Conservation (phyloP, 2,329 filamentous ascomycete species). For the Didymella pinodella region DNA sequence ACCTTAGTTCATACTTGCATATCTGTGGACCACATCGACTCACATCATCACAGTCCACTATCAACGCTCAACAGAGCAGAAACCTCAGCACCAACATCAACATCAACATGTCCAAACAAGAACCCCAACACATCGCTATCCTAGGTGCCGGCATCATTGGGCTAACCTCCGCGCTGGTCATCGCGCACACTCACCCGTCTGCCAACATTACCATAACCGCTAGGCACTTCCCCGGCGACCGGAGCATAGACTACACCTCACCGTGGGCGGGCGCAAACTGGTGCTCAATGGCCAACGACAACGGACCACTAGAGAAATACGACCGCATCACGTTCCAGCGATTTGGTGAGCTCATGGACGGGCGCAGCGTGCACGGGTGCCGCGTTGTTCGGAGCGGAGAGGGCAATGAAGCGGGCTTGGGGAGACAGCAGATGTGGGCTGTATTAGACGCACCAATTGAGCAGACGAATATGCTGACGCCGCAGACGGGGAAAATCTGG, state of each 20-base stretch:
- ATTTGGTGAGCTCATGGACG: slow-evolving; percentile 40
- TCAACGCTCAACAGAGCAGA: not conserved
- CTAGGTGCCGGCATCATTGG: slow-evolving; percentile 70
- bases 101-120: slow-evolving; percentile 22
- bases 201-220: slow-evolving; percentile 75
- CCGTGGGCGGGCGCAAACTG: slow-evolving; percentile 89
- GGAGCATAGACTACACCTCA: slow-evolving; percentile 88
- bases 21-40: not conserved
- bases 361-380: slow-evolving; percentile 31
- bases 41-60: not conserved
- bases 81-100: not conserved
- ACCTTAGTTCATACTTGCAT: not conserved
- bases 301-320: slow-evolving; percentile 42
- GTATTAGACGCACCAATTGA: slow-evolving; percentile 44
- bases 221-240: slow-evolving; percentile 94
- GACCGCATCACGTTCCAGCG: slow-evolving; percentile 43
- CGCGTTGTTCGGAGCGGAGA: slow-evolving; percentile 26
- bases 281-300: slow-evolving; percentile 60
- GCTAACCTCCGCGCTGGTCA: slow-evolving; percentile 68
- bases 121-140: slow-evolving; percentile 35
- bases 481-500: slow-evolving; percentile 52
- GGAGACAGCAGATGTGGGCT: slow-evolving; percentile 39
- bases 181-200: slow-evolving; percentile 61
- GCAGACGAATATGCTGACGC: slow-evolving; percentile 46
- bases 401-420: slow-evolving; percentile 38